Conservation (phyloP, 2,329 filamentous ascomycete species). For the Aspergillus aculeatinus region DNA sequence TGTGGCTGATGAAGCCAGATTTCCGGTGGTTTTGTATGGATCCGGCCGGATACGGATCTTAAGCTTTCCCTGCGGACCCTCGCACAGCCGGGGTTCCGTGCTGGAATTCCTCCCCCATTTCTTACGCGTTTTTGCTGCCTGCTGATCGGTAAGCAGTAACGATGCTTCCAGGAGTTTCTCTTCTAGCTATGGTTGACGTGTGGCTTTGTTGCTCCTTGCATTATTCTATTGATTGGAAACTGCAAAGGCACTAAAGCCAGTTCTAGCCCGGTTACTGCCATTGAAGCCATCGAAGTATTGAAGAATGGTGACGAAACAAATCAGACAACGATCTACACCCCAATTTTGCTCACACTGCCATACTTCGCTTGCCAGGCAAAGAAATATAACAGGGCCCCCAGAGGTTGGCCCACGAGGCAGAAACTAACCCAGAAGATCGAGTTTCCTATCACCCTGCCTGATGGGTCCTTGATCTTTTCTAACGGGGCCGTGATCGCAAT, state of each 20-base stretch:
- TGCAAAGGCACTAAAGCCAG: neutral
- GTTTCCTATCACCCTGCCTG: constrained; percentile 81
- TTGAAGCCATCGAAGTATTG: neutral
- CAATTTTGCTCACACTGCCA: constrained; percentile 65
- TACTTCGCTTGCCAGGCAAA: constrained; percentile 99
- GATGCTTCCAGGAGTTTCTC: neutral
- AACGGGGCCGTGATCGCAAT: constrained; percentile 77
- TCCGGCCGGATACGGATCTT: neutral
- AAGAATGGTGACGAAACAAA: neutral
- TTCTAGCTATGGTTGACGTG: neutral
- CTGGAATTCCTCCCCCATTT: neutral
- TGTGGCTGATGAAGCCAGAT: neutral
- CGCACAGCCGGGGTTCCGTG: neutral
- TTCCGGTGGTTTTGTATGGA: neutral
- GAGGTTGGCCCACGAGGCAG: constrained; percentile 89
- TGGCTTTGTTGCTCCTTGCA: neutral
- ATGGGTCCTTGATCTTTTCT: constrained; percentile 72
- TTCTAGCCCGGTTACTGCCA: neutral
- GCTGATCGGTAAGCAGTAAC: neutral
- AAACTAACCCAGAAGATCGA: constrained; percentile 96
- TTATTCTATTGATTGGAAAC: neutral
- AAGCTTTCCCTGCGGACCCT: neutral
- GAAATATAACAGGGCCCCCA: constrained; percentile 90
- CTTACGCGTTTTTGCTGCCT: neutral
- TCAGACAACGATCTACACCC: constrained; percentile 7